Percentiles rank a stretch among this genome's conserved stretches.
phyloP scores from a whole-genome alignment of 2,329 filamentous ascomycete species.

The Verticillium zaregamsianum region DNA sequence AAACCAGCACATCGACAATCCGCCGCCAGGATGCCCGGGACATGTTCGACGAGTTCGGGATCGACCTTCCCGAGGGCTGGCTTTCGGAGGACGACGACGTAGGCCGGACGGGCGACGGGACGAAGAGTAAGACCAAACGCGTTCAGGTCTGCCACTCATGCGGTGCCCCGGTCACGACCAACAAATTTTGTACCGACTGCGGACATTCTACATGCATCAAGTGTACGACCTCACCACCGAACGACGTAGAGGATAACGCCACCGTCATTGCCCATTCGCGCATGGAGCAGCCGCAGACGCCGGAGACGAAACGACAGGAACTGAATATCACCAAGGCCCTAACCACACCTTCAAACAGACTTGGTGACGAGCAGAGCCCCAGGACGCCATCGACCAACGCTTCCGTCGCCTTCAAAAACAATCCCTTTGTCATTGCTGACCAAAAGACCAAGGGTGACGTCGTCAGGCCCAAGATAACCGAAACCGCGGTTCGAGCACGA shows the following conservation, averaged over 20 bases:
- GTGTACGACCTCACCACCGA: conserved; percentile 34
- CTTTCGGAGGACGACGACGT: conserved; percentile 35
- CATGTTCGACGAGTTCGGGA: conserved; percentile 41
- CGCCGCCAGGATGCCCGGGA: conserved; percentile 39
- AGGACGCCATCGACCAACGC: neutral
- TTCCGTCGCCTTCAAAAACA: conserved; percentile 19
- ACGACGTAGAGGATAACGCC: conserved; percentile 9
- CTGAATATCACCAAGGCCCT: neutral
- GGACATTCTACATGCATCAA: conserved; percentile 46
- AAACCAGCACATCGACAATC: conserved; percentile 26
- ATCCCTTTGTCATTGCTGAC: conserved; percentile 28
- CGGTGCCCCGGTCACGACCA: conserved; percentile 31
- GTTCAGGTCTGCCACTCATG: conserved; percentile 46
- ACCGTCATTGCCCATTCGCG: neutral
- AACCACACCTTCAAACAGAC: neutral
- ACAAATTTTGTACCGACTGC: conserved; percentile 40
- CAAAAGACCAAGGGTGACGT: conserved; percentile 14
- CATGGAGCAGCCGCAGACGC: neutral
- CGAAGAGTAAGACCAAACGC: conserved; percentile 20
- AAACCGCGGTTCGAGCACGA: conserved; percentile 13
- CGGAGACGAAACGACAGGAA: neutral
- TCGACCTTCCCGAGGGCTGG: conserved; percentile 42
- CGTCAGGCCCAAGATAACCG: conserved; percentile 17
- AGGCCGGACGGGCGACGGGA: conserved; percentile 21
- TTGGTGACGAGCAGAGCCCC: neutral